phyloP scores from a whole-genome alignment of 2,329 filamentous ascomycete species.

The Aspergillus sp. region DNA sequence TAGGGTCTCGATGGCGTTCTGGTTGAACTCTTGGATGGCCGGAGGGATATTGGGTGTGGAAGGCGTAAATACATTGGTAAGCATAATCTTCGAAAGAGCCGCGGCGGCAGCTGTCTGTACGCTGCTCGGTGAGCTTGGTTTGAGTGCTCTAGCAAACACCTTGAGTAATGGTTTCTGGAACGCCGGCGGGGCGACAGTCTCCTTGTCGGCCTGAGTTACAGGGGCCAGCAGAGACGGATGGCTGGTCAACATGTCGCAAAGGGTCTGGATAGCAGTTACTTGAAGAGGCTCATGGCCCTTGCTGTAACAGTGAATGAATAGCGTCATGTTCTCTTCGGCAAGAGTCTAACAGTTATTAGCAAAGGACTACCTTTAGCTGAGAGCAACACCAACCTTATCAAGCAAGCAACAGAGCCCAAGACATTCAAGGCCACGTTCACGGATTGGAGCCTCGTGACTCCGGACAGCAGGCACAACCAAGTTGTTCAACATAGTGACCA shows the following conservation, averaged over 20 bases:
- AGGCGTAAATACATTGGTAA: slow-evolving; percentile 68
- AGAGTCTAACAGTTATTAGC: slow-evolving; percentile 57
- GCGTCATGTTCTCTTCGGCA: slow-evolving; percentile 83
- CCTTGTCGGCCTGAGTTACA: slow-evolving; percentile 43
- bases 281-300: slow-evolving; percentile 90
- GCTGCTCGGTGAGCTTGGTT: slow-evolving; percentile 66
- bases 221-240: slow-evolving; percentile 75
- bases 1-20: slow-evolving; percentile 67
- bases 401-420: slow-evolving; percentile 88
- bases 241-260: slow-evolving; percentile 88
- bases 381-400: slow-evolving; percentile 61
- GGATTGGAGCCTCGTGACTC: slow-evolving; percentile 86
- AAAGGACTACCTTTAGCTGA: neutral
- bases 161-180: slow-evolving; percentile 70
- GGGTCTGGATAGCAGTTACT: slow-evolving; percentile 84
- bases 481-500: slow-evolving; percentile 98
- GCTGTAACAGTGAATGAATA: slow-evolving; percentile 94
- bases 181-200: slow-evolving; percentile 50
- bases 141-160: slow-evolving; percentile 80
- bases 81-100: slow-evolving; percentile 80
- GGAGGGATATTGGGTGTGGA: slow-evolving; percentile 54
- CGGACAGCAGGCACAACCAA: slow-evolving; percentile 93
- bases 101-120: slow-evolving; percentile 80
- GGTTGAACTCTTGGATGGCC: slow-evolving; percentile 45
- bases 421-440: slow-evolving; percentile 86